Evolutionary conservation across 805 yeast genomes (phyloP).

Genomic region (Hanseniaspora taiwanica): DNA sequence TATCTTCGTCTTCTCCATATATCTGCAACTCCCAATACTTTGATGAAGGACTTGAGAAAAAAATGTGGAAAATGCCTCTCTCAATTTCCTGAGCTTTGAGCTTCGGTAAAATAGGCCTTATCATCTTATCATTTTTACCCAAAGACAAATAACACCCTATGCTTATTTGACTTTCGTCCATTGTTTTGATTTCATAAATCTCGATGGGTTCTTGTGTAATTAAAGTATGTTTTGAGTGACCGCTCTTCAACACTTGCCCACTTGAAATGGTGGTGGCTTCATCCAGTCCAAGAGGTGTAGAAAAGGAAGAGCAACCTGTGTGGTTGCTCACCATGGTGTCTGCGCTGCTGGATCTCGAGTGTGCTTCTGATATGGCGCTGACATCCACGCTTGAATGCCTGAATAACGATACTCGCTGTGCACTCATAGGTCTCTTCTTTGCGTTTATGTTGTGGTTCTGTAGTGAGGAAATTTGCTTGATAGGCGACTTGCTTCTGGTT

Average conservation of each 20-base stretch:
- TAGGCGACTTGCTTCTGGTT: background rate
- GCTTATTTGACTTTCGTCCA: constrained; percentile 7
- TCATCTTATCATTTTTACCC: constrained; percentile 26
- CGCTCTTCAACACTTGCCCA: no score
- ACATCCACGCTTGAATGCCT: constrained; percentile 2
- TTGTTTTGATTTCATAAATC: constrained; percentile 19
- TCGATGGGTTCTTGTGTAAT: constrained; percentile 16
- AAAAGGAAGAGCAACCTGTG: no score
- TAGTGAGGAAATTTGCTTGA: background rate
- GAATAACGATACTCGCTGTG: constrained; percentile 21
- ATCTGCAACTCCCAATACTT: constrained; percentile 38
- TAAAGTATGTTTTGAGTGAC: background rate
- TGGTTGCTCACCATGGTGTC: background rate
- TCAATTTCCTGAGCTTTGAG: constrained; percentile 40
- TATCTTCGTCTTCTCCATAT: background rate
- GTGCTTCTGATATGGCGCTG: background rate
- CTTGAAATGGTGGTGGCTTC: no score
- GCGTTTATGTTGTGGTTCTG: background rate
- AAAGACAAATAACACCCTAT: constrained; percentile 16
- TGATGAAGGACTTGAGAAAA: constrained; percentile 1
- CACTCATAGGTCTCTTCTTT: constrained; percentile 8
- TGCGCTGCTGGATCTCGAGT: background rate
- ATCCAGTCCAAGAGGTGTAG: no score
- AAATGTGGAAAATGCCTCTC: constrained; percentile 20
- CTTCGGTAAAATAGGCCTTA: constrained; percentile 62